A percentile compares a stretch with the other conserved stretches of the same genome.
Evolutionary conservation across 2,329 filamentous ascomycete species (phyloP).

Genomic region (Phialophora verrucosa): DNA sequence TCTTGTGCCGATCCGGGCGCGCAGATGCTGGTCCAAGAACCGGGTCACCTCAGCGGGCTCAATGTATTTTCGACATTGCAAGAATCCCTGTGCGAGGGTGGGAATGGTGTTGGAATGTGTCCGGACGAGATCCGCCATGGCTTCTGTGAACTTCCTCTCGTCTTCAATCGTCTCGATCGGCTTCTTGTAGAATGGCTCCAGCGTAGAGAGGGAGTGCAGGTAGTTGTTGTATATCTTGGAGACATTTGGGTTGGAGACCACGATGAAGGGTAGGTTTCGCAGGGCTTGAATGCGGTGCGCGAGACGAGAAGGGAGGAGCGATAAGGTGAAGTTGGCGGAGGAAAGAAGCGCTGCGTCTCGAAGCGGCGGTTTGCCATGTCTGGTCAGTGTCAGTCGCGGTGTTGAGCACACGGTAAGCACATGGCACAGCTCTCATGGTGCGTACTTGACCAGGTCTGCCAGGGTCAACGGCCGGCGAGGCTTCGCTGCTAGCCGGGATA

Average conservation of each 20-base stretch:
- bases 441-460: constrained; percentile 81
- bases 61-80: constrained; percentile 93
- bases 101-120: constrained; percentile 96
- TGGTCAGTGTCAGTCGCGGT: constrained; percentile 29
- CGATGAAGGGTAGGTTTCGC: constrained; percentile 93
- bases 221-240: constrained; percentile 96
- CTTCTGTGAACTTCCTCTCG: constrained; percentile 88
- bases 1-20: constrained; percentile 90
- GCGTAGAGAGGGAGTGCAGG: constrained; percentile 85
- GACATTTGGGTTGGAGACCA: constrained; percentile 96
- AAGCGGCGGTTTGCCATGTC: constrained; percentile 81
- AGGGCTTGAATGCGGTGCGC: constrained; percentile 93
- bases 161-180: constrained; percentile 79
- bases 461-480: constrained; percentile 82
- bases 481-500: constrained; percentile 76
- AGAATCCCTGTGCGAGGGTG: constrained; percentile 85
- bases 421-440: constrained; percentile 41
- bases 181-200: constrained; percentile 80
- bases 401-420: not conserved
- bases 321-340: constrained; percentile 94
- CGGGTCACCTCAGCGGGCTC: constrained; percentile 79
- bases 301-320: constrained; percentile 86
- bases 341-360: constrained; percentile 78
- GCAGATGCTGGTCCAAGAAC: constrained; percentile 92
- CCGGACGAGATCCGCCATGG: constrained; percentile 91